Evolutionary conservation across 2,329 filamentous ascomycete genomes (phyloP).

Genomic region (Lanzia echinophila): DNA sequence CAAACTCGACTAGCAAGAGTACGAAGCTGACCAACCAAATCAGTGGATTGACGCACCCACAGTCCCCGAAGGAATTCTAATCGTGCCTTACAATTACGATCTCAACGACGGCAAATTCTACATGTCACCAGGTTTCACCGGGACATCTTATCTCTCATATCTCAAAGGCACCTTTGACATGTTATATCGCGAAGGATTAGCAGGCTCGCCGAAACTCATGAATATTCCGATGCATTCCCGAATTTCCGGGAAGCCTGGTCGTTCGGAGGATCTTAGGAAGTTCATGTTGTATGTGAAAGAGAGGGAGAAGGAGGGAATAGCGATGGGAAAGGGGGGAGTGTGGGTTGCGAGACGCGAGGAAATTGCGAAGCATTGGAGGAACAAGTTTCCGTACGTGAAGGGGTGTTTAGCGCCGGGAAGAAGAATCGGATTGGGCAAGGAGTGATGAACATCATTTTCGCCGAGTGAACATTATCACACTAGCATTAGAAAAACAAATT

Average conservation of each 20-base stretch:
- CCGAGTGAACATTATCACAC: too few relatives aligned
- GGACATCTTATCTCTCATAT: conserved; percentile 38
- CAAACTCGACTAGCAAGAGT: too few relatives aligned
- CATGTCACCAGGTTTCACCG: conserved; percentile 69
- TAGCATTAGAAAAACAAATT: too few relatives aligned
- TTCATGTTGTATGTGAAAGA: conserved; percentile 45
- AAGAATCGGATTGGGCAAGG: too few relatives aligned
- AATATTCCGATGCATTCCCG: conserved; percentile 47
- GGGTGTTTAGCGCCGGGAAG: too few relatives aligned
- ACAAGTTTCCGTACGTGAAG: too few relatives aligned
- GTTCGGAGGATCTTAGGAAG: conserved; percentile 42
- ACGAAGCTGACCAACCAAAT: neutral
- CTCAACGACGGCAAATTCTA: conserved; percentile 55
- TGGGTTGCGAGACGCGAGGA: conserved; percentile 47
- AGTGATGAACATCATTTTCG: too few relatives aligned
- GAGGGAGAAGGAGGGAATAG: too few relatives aligned
- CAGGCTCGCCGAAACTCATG: conserved; percentile 48
- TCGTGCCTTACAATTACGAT: conserved; percentile 12
- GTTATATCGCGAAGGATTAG: conserved; percentile 36
- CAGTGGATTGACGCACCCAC: conserved; percentile 15
- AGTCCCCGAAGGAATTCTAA: conserved; percentile 14
- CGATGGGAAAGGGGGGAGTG: conserved; percentile 38
- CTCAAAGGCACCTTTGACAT: conserved; percentile 47
- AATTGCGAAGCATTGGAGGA: conserved; percentile 39
- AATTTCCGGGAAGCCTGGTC: conserved; percentile 44